Conservation (phyloP, 2,329 filamentous ascomycete species). For the Sclerotinia subarctica region DNA sequence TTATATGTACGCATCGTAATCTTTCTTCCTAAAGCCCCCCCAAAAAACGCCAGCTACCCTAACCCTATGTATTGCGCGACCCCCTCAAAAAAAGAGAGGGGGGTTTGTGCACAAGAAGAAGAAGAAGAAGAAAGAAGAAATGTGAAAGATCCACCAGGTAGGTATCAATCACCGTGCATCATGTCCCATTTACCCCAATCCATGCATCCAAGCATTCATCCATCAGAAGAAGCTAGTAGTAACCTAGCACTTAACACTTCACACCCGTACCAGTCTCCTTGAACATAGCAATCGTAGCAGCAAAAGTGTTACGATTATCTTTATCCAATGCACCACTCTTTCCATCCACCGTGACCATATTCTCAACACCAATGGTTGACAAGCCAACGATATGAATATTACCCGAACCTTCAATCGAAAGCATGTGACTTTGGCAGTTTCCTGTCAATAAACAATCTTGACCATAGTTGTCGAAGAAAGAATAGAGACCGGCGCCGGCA, state of each 20-base stretch:
- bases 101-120: background rate
- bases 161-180: background rate
- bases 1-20: no score
- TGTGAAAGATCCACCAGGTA: background rate
- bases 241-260: constrained; percentile 3
- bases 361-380: constrained; percentile 70
- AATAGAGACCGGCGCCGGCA: constrained; percentile 74
- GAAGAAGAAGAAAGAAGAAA: background rate
- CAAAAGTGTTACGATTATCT: constrained; percentile 65
- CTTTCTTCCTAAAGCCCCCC: background rate
- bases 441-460: constrained; percentile 65
- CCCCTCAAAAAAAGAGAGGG: background rate
- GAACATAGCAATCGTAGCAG: constrained; percentile 57
- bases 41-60: background rate
- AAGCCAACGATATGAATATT: constrained; percentile 63
- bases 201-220: background rate
- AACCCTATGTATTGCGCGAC: background rate
- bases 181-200: background rate
- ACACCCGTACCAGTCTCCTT: constrained; percentile 15
- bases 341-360: constrained; percentile 68
- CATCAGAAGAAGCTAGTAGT: background rate
- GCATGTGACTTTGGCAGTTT: constrained; percentile 75
- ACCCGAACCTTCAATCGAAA: constrained; percentile 63
- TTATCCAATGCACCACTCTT: constrained; percentile 50
- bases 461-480: constrained; percentile 79